These are phyloP conservation scores for Tremella fuciformis DNA, from an alignment of 768 basidiomycete genomes.

Conservation along the genomic window DNA sequence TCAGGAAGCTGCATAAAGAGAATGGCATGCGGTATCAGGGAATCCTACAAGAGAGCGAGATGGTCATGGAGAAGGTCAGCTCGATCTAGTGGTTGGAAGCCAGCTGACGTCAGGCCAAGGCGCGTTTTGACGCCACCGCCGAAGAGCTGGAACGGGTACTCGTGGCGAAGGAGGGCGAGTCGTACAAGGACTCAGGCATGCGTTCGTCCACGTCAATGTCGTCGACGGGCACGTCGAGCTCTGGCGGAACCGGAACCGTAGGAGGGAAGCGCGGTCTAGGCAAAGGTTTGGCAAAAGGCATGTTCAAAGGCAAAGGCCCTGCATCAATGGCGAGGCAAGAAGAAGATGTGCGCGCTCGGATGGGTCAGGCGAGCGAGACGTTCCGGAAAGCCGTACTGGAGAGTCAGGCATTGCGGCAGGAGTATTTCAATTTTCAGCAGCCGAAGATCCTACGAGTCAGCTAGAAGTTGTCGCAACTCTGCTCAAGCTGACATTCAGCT, in stretches of 20 bases:
- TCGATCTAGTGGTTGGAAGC: not conserved
- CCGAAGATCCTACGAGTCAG: slow-evolving; percentile 87
- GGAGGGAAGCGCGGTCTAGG: slow-evolving; percentile 71
- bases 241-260: slow-evolving; percentile 54
- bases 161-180: slow-evolving; percentile 92
- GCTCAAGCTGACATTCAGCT: slow-evolving; percentile 57
- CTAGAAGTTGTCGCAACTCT: slow-evolving; percentile 21
- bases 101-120: slow-evolving; percentile 58
- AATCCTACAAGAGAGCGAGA: slow-evolving; percentile 80
- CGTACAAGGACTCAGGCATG: slow-evolving; percentile 67
- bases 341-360: slow-evolving; percentile 82
- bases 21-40: slow-evolving; percentile 83
- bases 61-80: slow-evolving; percentile 70
- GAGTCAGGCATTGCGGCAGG: slow-evolving; percentile 84
- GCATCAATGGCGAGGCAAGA: slow-evolving; percentile 91
- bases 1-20: slow-evolving; percentile 92
- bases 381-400: slow-evolving; percentile 88
- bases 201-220: slow-evolving; percentile 31
- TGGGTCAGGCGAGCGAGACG: slow-evolving; percentile 80
- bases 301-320: slow-evolving; percentile 89
- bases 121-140: slow-evolving; percentile 77
- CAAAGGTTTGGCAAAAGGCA: slow-evolving; percentile 85
- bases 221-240: slow-evolving; percentile 50
- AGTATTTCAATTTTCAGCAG: slow-evolving; percentile 96
- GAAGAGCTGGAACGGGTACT: slow-evolving; percentile 92